Evolutionary conservation across 805 yeast species (phyloP), one percentile per base, ranked within the genome.

Genomic region (Ogataea degrootiae): DNA sequence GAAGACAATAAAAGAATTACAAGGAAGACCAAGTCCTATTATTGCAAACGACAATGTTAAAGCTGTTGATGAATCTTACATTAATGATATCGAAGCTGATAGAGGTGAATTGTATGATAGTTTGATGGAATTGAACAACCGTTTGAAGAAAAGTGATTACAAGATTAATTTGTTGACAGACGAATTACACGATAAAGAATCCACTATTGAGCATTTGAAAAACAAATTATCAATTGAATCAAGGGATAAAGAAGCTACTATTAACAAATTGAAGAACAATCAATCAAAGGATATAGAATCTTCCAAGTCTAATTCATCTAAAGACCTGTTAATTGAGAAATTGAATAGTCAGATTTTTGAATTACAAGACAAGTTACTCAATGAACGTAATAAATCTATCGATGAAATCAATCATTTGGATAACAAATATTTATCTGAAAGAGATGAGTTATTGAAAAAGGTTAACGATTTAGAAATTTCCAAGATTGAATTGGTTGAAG

Each of bases 401-500:
- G 50, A 49, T 11, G 56, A 55, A 36, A 21, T 52, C 23, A 37
- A 47, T 43, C 36, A 45, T 31, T 39, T 50, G 40, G 53, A 52
- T 34, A 40, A 41, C 35, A 44, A 53, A 29, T 43, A 47, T 33
- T 60, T 61, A 35, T 53, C 59, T 6, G 73, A 71, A 46, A 64
- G 59, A 47, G 58, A 49, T 54, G 61, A 54, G 39, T 61, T 62
- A 51, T 53, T 52, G 33, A 56, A 48, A 43, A 67, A 74, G 46
- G 61, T 75, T 11, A 68, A 66, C 14, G 57, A 62, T 5, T 57
- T 75, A 46, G 68, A 66, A 34, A 55, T 58, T 17, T 73, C 73
- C 39, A 65, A 74, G 19, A 54, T 62, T 4, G 63, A 60, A 21
- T 59, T 76, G 15, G 59, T 65, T 39, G 60, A 63, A 33, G 72